Conservation (phyloP, 2,329 filamentous ascomycete species). For the Onygena corvina region DNA sequence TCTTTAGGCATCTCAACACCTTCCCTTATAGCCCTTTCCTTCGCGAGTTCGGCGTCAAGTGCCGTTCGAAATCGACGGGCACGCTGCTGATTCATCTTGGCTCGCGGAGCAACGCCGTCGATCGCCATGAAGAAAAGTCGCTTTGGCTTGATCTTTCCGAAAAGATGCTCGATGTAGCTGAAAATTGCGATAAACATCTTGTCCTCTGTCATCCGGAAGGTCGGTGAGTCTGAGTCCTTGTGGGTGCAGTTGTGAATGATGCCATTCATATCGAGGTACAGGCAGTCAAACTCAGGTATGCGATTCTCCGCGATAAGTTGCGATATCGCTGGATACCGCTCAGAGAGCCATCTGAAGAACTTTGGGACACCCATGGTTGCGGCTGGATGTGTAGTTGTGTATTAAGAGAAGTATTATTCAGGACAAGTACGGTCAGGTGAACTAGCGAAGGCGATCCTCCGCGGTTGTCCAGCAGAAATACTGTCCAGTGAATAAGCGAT, state of each 20-base stretch:
- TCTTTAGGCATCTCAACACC: conserved; percentile 91
- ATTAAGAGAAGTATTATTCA: not conserved
- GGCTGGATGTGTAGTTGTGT: conserved; percentile 10
- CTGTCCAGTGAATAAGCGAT: not conserved
- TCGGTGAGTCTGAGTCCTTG: conserved; percentile 83
- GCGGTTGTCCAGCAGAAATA: not conserved
- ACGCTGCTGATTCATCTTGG: conserved; percentile 99
- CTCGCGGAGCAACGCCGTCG: conserved; percentile 89
- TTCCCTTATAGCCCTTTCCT: conserved; percentile 81
- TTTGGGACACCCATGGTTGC: conserved; percentile 59
- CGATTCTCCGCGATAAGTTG: conserved; percentile 97
- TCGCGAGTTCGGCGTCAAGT: conserved; percentile 74
- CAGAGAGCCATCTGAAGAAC: conserved; percentile 98
- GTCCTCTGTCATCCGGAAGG: conserved; percentile 88
- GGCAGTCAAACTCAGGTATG: conserved; percentile 96
- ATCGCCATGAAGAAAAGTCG: conserved; percentile 99
- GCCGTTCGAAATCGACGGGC: conserved; percentile 90
- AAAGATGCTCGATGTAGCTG: conserved; percentile 98
- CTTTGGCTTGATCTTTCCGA: conserved; percentile 97
- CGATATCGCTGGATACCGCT: conserved; percentile 96
- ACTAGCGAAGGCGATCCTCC: not conserved
- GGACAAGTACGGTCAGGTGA: not conserved
- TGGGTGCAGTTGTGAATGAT: conserved; percentile 99
- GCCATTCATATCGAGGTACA: conserved; percentile 87
- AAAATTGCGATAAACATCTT: conserved; percentile 99